Percentiles rank a stretch among this genome's conserved stretches.
These are phyloP conservation scores for Litchi chinensis DNA, from an alignment of 345 rosid genomes.

Conservation along the genomic window DNA sequence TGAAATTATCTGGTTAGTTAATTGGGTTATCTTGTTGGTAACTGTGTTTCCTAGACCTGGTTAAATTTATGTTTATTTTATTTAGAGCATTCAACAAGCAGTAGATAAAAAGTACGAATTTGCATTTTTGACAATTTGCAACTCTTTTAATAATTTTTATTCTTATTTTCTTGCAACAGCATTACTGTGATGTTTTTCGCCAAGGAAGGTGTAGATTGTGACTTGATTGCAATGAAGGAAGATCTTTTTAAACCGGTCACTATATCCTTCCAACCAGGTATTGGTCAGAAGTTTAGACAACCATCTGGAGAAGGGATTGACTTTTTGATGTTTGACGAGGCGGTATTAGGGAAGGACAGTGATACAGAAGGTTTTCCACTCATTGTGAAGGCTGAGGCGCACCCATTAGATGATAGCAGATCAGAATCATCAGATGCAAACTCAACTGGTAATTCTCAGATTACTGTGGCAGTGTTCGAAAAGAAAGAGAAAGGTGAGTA, in stretches of 20 bases:
- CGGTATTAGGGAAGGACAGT: conserved; percentile 25
- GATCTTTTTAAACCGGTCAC: conserved; percentile 32
- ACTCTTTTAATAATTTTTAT: neutral
- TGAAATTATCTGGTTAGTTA: conserved; percentile 2
- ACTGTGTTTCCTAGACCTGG: neutral
- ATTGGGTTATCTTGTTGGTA: neutral
- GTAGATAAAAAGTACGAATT: neutral
- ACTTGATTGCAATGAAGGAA: conserved; percentile 42
- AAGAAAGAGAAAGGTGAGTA: conserved; percentile 43
- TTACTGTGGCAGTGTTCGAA: conserved; percentile 48
- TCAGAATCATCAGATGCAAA: conserved; percentile 33
- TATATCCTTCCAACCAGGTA: conserved; percentile 46
- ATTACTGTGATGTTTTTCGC: conserved; percentile 50
- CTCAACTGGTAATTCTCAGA: conserved; percentile 44
- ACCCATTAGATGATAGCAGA: conserved; percentile 10
- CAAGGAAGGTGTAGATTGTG: conserved; percentile 46
- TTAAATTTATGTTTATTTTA: no score
- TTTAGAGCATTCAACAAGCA: neutral
- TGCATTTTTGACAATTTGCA: neutral
- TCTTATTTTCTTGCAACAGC: conserved; percentile 30
- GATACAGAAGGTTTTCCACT: conserved; percentile 47
- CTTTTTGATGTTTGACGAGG: conserved; percentile 43
- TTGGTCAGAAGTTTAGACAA: conserved; percentile 55
- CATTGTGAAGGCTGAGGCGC: conserved; percentile 50
- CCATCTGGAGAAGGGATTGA: conserved; percentile 56